Evolutionary conservation across 805 yeast genomes (phyloP), one percentile per base, ranked within the genome.

Genomic region (Candida verbasci): DNA sequence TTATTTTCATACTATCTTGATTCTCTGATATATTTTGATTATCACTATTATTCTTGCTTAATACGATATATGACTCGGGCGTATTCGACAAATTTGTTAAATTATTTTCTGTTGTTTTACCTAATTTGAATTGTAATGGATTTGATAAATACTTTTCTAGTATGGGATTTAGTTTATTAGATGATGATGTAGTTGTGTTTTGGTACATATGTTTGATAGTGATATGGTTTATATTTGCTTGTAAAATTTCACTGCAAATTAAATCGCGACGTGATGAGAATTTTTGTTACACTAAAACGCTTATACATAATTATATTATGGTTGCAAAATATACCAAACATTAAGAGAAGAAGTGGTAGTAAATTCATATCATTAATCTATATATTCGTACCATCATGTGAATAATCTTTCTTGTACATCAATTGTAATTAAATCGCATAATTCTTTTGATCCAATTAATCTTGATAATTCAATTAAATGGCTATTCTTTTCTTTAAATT

Each of bases 121-220:
- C 88, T 3, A 77, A 66, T 37, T 72, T 77, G 56, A 86, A 86
- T 20, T 66, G 67, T 35, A 82, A 54, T 8, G 87, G 88, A 39
- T 75, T 74, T 20, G 79, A 59, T 27, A 80, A 62, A 38, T 81
- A 68, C 48, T 83, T 66, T 48, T 79, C 85, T 41, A 80, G 74
- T 30, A 78, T 54, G n/a, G 86, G 85, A 34, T 74, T 67, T 20
- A 39, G 22, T 24, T 34, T 33, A n/a, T 6, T 17, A 3, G 22
- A 16, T 9, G 24, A 9, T 7, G 8, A 7, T 17, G 22, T 34
- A 12, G 29, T 17, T 14, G 34, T n/a, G 17, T 17, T n/a, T 12
- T 12, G 6, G 12, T 11, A 18, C 32, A 29, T 29, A 7, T 29
- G 15, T 6, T 28, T 28, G 30, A 17, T 16, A 9, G 11, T 28